Conservation (phyloP, 306 rosid genomes). For the Cucumis cinereus region DNA sequence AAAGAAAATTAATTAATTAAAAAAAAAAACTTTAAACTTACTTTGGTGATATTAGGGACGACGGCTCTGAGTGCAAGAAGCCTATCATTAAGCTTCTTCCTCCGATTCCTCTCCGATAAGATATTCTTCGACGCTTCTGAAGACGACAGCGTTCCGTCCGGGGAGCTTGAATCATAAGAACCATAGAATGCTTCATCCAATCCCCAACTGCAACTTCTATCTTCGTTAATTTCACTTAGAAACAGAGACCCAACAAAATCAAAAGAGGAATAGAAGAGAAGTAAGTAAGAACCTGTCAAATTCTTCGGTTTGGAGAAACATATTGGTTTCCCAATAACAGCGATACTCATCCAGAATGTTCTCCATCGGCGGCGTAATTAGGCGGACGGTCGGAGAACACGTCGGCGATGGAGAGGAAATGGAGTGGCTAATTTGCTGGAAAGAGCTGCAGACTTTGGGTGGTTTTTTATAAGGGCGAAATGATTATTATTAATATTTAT, state of each 20-base stretch:
- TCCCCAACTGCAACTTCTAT: conserved; percentile 41
- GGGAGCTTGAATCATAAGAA: conserved; percentile 82
- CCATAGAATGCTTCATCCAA: conserved; percentile 72
- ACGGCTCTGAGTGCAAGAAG: conserved; percentile 88
- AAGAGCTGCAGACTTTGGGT: not conserved
- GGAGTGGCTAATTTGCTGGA: not conserved
- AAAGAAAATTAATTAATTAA: not conserved
- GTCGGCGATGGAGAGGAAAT: not conserved
- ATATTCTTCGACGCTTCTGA: conserved; percentile 83
- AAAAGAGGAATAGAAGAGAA: not conserved
- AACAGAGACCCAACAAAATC: no score
- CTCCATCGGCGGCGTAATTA: conserved; percentile 36
- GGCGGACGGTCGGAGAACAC: not conserved
- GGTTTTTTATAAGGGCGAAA: not conserved
- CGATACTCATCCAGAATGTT: conserved; percentile 53
- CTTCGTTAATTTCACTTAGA: not conserved
- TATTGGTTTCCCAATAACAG: conserved; percentile 70
- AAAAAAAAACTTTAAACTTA: not conserved
- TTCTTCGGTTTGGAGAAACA: conserved; percentile 70
- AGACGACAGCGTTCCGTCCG: conserved; percentile 67
- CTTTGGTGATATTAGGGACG: conserved; percentile 97
- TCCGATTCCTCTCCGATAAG: conserved; percentile 79
- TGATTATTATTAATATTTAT: not conserved
- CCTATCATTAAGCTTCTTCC: conserved; percentile 88
- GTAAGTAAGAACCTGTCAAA: conserved; percentile 2